Base-by-base conservation (phyloP, 257 asterid genomes). In the Nicotiana noctiflora region DNA sequence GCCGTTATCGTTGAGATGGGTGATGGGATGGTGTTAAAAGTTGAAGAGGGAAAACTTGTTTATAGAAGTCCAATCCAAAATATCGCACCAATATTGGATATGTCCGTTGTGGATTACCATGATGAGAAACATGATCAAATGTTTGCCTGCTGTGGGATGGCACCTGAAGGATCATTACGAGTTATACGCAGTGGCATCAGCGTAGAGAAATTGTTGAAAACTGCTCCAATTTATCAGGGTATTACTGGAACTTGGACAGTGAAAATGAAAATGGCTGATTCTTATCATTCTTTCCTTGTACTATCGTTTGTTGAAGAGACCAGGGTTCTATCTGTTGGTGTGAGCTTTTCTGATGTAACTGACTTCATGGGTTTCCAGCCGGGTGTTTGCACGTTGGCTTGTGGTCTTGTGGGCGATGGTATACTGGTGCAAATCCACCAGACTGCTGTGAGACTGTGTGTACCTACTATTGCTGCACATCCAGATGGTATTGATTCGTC, bases 91-190 rank as follows among this genome's bases (percentile, higher is more conserved):
- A 94, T 94, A 77, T 90, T 94, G 89, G 99, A 95, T 85, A 92
- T 95, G 92, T 86, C 96, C 17, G 88, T 92, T 81, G 97, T 89
- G 84, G 97, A 93, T 88, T 84, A 82, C 87, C 91, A 90, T 75
- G 93, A 92, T 53, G 98, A 95, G 85, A 91, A 92, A 85, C 96
- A 86, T 62, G 93, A 95, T 85, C 98, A 93, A 89, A 92, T 95
- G 88, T 93, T 93, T 88, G 98, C 99, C 75, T 95, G 98, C 94
- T 92, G 97, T 82, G 99, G 99, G 75, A 87, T 94, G 90, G 95
- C 97, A 70, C 91, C 97, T 74, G 97, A 94, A 84, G 98, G 99
- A 75, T 93, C 97, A 55, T 84, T 95, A 83, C 89, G 97, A 80
- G 86, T 94, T 80, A 92, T 95, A 85, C 89, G 98, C 29, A 93